Conservation (phyloP, 345 rosid genomes). For the Brassica napus region Da-Ae NC_063452.1:59610501-59611000, state of each 20-base stretch:
- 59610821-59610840: constrained; percentile 47
- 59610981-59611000: constrained; percentile 47
- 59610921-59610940: constrained; percentile 59
- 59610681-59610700: neutral
- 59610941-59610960: constrained; percentile 68
- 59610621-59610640: neutral
- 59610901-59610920: constrained; percentile 54
- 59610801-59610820: constrained; percentile 63
- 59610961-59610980: constrained; percentile 57
- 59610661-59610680: neutral
- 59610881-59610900: constrained; percentile 66
- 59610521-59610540: neutral
- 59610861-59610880: constrained; percentile 64
- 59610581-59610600: neutral
- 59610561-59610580: neutral
- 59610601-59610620: neutral
- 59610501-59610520: neutral
- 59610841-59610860: constrained; percentile 46
- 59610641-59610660: neutral
- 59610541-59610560: neutral
- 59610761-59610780: constrained; percentile 54
- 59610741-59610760: constrained; percentile 45
- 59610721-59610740: constrained; percentile 19
- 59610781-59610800: constrained; percentile 53
- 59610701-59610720: constrained; percentile 30